Percentiles rank a stretch among this genome's conserved stretches.
Conservation (phyloP, 305 asterid genomes). For the Lippia alba region DNA sequence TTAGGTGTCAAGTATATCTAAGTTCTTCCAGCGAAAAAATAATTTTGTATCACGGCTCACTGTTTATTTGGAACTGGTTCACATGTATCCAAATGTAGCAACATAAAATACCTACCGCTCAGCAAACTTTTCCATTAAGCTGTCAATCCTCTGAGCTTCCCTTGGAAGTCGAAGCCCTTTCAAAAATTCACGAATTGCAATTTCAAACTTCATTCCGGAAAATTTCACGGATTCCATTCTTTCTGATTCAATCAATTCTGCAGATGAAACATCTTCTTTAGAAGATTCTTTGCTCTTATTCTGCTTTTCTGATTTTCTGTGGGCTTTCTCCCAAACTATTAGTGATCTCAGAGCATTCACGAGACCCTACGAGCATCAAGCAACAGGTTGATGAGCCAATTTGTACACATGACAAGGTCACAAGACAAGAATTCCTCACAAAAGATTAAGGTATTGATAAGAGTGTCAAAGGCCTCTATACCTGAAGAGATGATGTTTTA, state of each 20-base stretch:
- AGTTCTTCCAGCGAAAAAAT: slow-evolving; percentile 22
- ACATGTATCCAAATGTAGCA: slow-evolving; percentile 33
- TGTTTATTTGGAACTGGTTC: slow-evolving; percentile 17
- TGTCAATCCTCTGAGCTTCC: slow-evolving; percentile 95
- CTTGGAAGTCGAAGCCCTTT: slow-evolving; percentile 90
- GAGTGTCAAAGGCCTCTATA: slow-evolving; percentile 40
- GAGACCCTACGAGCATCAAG: slow-evolving; percentile 64
- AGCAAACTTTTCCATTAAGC: slow-evolving; percentile 94
- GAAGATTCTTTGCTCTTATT: slow-evolving; percentile 46
- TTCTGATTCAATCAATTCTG: slow-evolving; percentile 38
- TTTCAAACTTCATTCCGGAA: slow-evolving; percentile 84
- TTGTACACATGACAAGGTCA: slow-evolving; percentile 1
- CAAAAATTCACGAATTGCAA: slow-evolving; percentile 88
- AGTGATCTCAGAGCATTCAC: slow-evolving; percentile 87
- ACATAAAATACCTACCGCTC: slow-evolving; percentile 72
- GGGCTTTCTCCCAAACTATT: slow-evolving; percentile 88
- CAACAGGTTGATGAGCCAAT: slow-evolving; percentile 30
- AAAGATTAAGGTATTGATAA: slow-evolving; percentile 30
- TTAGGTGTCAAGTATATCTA: slow-evolving; percentile 28
- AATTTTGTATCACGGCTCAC: not conserved
- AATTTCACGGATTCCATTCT: slow-evolving; percentile 88
- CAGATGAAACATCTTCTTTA: slow-evolving; percentile 54
- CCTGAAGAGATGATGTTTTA: slow-evolving; percentile 93
- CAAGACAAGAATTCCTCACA: slow-evolving; percentile 31
- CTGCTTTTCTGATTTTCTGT: slow-evolving; percentile 59